Base-by-base conservation (phyloP, 768 basidiomycete genomes). In the Russula ochroleuca region DNA sequence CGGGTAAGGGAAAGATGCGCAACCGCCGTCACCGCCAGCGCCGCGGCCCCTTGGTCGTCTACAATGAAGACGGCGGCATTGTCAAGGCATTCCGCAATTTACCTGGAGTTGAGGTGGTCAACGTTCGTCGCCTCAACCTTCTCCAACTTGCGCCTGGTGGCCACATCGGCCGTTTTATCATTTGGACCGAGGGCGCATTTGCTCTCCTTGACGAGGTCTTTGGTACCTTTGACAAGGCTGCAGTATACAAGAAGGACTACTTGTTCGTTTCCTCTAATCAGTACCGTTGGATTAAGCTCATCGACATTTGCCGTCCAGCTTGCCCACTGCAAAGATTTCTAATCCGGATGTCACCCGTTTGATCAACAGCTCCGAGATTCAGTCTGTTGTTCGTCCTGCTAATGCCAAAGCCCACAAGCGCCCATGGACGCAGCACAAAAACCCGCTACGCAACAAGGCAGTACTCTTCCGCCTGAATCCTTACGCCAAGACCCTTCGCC, bases 111-210 rank as follows among this genome's bases (percentile, higher is more conserved):
- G 97, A 98, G 80, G 80, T 96, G 58, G 92, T 91, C 78, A 95
- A 92, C 75, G 97, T 99, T 70, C 84, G 87, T 76, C 79, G 91
- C 57, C 81, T 99, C 71, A 99, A 99, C 81, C 85, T 99, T 72
- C 93, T 99, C 75, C 94, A 98, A 79, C 92, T 99, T 75, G 97
- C 97, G 17, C 97, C 97, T 54, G 97, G 97, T 86, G 97, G 97
- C 69, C 97, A 99, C 75, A 87, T 99, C 65, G 97, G 97, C 66
- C 93, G 97, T 67, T 99, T 99, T 81, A 82, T 98, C 75, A 96
- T 99, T 83, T 99, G 97, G 97, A 98, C 97, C 66, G 90, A 96
- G 80, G 83, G 83, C 71, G 97, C 97, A 31, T 97, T 98, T 75
- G 82, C 78, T 58, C 85, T 91, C 68, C 90, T 99, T 61, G 97